A percentile compares a stretch with the other conserved stretches of the same genome.
phyloP scores from a whole-genome alignment of 352 stramenopile genomes.

The Globisporangium spinosum region DNA sequence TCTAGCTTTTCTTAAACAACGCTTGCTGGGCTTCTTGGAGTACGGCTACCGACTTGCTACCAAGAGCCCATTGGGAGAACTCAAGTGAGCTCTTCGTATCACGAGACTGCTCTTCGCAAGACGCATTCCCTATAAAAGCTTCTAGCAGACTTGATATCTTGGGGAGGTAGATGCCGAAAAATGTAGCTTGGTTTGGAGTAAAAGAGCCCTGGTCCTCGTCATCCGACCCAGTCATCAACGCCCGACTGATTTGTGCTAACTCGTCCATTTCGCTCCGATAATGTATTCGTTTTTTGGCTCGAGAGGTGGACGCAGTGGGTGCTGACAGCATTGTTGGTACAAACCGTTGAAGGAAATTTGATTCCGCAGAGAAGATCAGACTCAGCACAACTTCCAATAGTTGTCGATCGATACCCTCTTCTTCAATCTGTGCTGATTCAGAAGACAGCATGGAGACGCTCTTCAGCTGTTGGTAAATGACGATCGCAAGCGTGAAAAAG shows the following conservation, averaged over 20 bases:
- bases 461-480: constrained; percentile 32
- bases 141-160: background rate
- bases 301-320: constrained; percentile 24
- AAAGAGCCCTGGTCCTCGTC: background rate
- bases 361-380: constrained; percentile 24
- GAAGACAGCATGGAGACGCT: background rate
- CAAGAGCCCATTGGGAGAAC: background rate
- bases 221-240: background rate
- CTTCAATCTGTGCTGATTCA: background rate
- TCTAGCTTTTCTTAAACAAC: background rate
- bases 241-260: background rate
- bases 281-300: constrained; percentile 8
- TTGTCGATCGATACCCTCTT: constrained; percentile 1
- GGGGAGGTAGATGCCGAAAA: background rate
- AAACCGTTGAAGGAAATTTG: constrained; percentile 8
- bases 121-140: background rate
- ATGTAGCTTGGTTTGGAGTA: background rate
- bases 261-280: constrained; percentile 16
- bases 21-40: background rate
- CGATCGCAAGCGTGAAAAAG: constrained; percentile 32
- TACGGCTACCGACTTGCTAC: background rate
- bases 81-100: background rate
- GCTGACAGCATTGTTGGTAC: constrained; percentile 27
- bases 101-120: background rate
- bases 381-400: constrained; percentile 29